A percentile compares a stretch with the other conserved stretches of the same genome.
Evolutionary conservation across 2,329 filamentous ascomycete species (phyloP).

Genomic region (Thermoascus crustaceus): DNA sequence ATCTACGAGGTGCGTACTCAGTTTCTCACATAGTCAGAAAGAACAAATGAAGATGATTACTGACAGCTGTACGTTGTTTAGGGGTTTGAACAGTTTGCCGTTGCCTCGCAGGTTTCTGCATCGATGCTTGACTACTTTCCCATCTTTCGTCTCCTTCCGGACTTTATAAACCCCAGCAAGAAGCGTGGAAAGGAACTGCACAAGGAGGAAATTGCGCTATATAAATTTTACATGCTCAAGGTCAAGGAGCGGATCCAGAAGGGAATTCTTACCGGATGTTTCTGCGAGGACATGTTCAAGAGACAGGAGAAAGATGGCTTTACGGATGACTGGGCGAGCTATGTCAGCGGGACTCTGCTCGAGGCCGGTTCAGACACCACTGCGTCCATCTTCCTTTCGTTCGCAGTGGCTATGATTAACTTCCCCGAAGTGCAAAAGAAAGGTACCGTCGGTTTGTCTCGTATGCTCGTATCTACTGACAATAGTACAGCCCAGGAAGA

Average conservation of each 20-base stretch:
- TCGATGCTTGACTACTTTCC: conserved; percentile 12
- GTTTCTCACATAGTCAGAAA: too few relatives aligned
- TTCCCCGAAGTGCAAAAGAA: conserved; percentile 40
- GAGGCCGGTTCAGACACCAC: conserved; percentile 39
- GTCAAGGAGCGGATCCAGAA: conserved; percentile 6
- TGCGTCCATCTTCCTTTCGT: conserved; percentile 32
- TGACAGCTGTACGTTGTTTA: conserved; percentile 5
- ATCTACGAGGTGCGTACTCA: conserved; percentile 6
- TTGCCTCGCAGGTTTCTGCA: conserved; percentile 6
- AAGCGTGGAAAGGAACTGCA: conserved; percentile 8
- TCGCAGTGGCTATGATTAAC: conserved; percentile 44
- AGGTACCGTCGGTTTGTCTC: background rate
- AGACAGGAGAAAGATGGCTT: conserved; percentile 10
- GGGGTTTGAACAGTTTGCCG: conserved; percentile 9
- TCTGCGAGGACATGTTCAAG: conserved; percentile 11
- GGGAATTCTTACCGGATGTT: conserved; percentile 8
- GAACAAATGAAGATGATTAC: conserved; percentile 6
- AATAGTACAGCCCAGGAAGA: conserved; percentile 33
- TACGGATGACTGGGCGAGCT: conserved; percentile 11
- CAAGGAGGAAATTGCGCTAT: conserved; percentile 9
- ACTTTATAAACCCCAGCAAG: conserved; percentile 8
- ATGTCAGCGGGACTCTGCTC: conserved; percentile 29
- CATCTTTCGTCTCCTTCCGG: conserved; percentile 9
- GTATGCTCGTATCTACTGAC: background rate
- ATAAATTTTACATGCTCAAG: conserved; percentile 9